A percentile compares a stretch with the other conserved stretches of the same genome.
Conservation (phyloP, 768 basidiomycete genomes). For the Piloderma croceum region DNA sequence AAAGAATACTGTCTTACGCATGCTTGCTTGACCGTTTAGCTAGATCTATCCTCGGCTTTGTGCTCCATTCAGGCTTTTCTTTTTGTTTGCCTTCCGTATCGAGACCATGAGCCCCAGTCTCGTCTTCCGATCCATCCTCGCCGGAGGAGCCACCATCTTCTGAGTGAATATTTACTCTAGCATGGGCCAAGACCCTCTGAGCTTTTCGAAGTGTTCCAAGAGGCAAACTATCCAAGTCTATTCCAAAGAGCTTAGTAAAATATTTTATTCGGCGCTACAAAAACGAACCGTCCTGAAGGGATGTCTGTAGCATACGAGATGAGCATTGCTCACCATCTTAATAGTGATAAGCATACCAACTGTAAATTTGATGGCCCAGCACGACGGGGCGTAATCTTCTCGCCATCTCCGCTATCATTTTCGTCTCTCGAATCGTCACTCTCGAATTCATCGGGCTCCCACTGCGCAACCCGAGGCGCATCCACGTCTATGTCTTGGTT, state of each 20-base stretch:
- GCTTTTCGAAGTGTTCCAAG: conserved; percentile 62
- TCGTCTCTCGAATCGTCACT: conserved; percentile 4
- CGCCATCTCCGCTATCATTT: conserved; percentile 12
- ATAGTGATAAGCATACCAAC: conserved; percentile 1
- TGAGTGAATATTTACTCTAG: conserved; percentile 33
- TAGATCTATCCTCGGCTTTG: conserved; percentile 39
- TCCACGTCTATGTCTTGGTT: conserved; percentile 35
- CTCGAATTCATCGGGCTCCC: conserved; percentile 46
- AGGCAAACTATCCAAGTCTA: conserved; percentile 57
- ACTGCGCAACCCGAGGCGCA: conserved; percentile 54
- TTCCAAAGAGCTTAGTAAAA: background rate
- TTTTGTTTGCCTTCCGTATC: conserved; percentile 28
- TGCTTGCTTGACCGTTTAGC: conserved; percentile 73
- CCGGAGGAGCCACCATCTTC: conserved; percentile 22
- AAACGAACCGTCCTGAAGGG: conserved; percentile 11
- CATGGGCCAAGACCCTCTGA: conserved; percentile 47
- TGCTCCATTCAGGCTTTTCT: conserved; percentile 37
- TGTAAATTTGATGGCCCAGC: conserved; percentile 10
- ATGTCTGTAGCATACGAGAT: conserved; percentile 3
- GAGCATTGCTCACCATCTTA: background rate
- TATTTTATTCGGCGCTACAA: background rate
- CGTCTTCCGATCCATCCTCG: conserved; percentile 7
- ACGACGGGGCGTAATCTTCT: conserved; percentile 10
- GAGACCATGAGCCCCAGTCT: conserved; percentile 4
- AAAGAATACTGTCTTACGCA: conserved; percentile 62